Conservation (phyloP, 106 monocot species). For the Narthecium ossifragum region DNA sequence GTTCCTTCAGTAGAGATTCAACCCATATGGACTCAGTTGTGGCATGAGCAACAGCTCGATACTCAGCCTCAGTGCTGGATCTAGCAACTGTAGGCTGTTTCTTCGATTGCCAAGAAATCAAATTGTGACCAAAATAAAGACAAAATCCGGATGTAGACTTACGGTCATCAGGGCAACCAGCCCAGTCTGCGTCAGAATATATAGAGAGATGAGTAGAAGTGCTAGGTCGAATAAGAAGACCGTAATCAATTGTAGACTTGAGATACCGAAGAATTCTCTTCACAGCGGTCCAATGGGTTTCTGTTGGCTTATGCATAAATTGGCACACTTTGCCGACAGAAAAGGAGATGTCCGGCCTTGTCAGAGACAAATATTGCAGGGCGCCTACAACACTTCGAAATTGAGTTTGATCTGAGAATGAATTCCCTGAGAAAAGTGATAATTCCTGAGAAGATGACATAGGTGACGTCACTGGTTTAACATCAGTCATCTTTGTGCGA, state of each 20-base stretch:
- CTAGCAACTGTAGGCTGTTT: too few relatives aligned
- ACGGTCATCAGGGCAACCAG: too few relatives aligned
- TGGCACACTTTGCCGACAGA: background rate
- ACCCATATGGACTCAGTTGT: background rate
- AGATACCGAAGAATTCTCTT: conserved; percentile 1
- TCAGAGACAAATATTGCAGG: background rate
- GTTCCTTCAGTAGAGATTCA: background rate
- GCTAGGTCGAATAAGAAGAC: background rate
- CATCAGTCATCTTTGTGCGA: too few relatives aligned
- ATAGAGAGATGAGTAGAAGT: background rate
- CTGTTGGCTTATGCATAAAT: too few relatives aligned
- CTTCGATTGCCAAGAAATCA: too few relatives aligned
- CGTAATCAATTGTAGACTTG: background rate
- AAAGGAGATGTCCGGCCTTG: background rate
- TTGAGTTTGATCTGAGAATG: too few relatives aligned
- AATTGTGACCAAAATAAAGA: background rate
- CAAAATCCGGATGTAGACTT: background rate
- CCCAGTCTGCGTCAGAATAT: background rate
- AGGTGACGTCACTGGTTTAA: too few relatives aligned
- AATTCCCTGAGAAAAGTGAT: too few relatives aligned
- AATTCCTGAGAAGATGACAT: too few relatives aligned
- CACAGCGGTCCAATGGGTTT: background rate
- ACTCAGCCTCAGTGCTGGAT: too few relatives aligned
- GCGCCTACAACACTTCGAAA: too few relatives aligned
- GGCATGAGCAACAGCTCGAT: too few relatives aligned